phyloP scores from a whole-genome alignment of 768 basidiomycete species.

The Pleurotus cornucopiae region DNA sequence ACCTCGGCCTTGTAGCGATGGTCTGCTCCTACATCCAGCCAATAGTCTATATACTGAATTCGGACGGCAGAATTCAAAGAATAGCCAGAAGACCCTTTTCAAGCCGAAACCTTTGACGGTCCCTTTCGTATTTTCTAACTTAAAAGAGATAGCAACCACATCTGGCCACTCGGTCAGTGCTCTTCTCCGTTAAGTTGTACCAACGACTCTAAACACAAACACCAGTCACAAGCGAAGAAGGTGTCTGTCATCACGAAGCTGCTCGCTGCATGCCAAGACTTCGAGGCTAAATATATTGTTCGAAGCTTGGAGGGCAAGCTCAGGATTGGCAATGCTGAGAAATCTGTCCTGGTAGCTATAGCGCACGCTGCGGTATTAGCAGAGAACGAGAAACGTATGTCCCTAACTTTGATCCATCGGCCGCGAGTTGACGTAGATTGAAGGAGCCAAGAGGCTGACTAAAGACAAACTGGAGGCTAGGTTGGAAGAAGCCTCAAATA shows the following conservation, averaged over 20 bases:
- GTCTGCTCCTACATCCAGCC: conserved; percentile 32
- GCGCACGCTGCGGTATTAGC: conserved; percentile 87
- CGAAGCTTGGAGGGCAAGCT: conserved; percentile 95
- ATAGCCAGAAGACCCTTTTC: conserved; percentile 89
- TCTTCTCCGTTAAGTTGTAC: too few relatives aligned
- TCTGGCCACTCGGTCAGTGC: conserved; percentile 70
- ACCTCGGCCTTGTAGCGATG: conserved; percentile 96
- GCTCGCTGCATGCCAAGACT: conserved; percentile 84
- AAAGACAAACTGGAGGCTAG: conserved; percentile 66
- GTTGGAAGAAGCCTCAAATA: conserved; percentile 72
- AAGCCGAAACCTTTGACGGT: conserved; percentile 90
- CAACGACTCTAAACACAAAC: too few relatives aligned
- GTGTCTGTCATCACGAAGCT: conserved; percentile 93
- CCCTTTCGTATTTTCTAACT: conserved; percentile 81
- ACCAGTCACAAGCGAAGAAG: conserved; percentile 90
- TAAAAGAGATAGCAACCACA: conserved; percentile 87
- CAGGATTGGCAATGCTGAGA: conserved; percentile 94
- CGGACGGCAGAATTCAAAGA: conserved; percentile 75
- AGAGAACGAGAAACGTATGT: conserved; percentile 60
- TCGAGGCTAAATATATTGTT: conserved; percentile 95
- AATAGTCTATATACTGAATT: background rate
- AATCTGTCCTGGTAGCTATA: conserved; percentile 91
- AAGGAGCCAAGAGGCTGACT: conserved; percentile 72
- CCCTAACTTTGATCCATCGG: conserved; percentile 5
- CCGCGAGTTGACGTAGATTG: conserved; percentile 3